These are phyloP conservation scores for Solanum tarijense DNA, from an alignment of 257 asterid species.

Conservation along the genomic window DNA sequence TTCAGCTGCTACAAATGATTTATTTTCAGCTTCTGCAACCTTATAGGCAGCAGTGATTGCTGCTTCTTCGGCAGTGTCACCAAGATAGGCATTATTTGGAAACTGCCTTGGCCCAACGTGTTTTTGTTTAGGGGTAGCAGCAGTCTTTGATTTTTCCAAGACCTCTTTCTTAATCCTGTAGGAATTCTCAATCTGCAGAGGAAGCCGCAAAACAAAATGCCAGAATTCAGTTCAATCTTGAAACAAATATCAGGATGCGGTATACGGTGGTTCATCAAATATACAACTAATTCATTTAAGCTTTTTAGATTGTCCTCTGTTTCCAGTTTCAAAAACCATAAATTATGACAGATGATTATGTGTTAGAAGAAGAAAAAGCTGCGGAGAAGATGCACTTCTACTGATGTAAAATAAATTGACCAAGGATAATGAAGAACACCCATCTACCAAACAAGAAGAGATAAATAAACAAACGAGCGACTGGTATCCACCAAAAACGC, in stretches of 20 bases:
- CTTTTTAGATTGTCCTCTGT: not conserved
- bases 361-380: not conserved
- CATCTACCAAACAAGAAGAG: not conserved
- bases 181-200: conserved; percentile 47
- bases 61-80: conserved; percentile 55
- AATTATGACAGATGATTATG: not conserved
- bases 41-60: conserved; percentile 40
- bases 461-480: not conserved
- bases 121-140: conserved; percentile 19
- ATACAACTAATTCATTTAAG: not conserved
- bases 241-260: not conserved
- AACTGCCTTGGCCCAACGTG: conserved; percentile 31
- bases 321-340: not conserved
- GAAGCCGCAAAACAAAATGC: not conserved
- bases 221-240: not conserved
- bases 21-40: conserved; percentile 77
- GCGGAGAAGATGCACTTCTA: not conserved
- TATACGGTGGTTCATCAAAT: not conserved
- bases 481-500: not conserved
- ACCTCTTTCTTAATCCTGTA: conserved; percentile 44
- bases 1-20: conserved; percentile 67
- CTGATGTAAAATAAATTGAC: not conserved
- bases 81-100: conserved; percentile 38
- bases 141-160: conserved; percentile 9
- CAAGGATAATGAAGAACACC: not conserved